Evolutionary conservation across 768 basidiomycete genomes (phyloP).

Genomic region (Suillus fuscotomentosus): DNA sequence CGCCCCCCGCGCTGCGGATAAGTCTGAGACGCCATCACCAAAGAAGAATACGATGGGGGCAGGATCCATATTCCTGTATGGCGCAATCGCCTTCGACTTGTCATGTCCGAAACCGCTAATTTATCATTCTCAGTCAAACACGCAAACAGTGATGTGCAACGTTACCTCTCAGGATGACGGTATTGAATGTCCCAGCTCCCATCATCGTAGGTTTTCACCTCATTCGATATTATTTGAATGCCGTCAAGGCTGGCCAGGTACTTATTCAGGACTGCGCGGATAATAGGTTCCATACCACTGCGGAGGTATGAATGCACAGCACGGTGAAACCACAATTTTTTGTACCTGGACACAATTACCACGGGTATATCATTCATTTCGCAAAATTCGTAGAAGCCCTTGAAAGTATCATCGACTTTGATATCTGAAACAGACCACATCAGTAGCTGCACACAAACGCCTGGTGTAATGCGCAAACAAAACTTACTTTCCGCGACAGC

Average conservation of each 20-base stretch:
- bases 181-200: slow-evolving; percentile 82
- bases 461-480: not conserved
- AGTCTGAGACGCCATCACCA: slow-evolving; percentile 95
- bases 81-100: slow-evolving; percentile 92
- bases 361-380: slow-evolving; percentile 78
- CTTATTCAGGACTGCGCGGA: slow-evolving; percentile 80
- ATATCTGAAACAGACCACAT: slow-evolving; percentile 54
- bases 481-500: slow-evolving; percentile 67
- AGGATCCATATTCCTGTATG: slow-evolving; percentile 69
- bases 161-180: slow-evolving; percentile 83
- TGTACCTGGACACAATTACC: slow-evolving; percentile 88
- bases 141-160: not conserved
- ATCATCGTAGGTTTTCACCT: slow-evolving; percentile 62
- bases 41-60: slow-evolving; percentile 93
- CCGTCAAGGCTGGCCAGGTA: slow-evolving; percentile 74
- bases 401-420: slow-evolving; percentile 85
- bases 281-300: slow-evolving; percentile 93
- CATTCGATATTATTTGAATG: slow-evolving; percentile 95
- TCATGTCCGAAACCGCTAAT: slow-evolving; percentile 88
- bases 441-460: slow-evolving; percentile 11
- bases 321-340: slow-evolving; percentile 7
- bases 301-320: slow-evolving; percentile 2
- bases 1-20: slow-evolving; percentile 90
- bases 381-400: slow-evolving; percentile 84
- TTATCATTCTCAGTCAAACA: not conserved